phyloP scores from a whole-genome alignment of 306 rosid genomes.

The Datisca glomerata region DNA sequence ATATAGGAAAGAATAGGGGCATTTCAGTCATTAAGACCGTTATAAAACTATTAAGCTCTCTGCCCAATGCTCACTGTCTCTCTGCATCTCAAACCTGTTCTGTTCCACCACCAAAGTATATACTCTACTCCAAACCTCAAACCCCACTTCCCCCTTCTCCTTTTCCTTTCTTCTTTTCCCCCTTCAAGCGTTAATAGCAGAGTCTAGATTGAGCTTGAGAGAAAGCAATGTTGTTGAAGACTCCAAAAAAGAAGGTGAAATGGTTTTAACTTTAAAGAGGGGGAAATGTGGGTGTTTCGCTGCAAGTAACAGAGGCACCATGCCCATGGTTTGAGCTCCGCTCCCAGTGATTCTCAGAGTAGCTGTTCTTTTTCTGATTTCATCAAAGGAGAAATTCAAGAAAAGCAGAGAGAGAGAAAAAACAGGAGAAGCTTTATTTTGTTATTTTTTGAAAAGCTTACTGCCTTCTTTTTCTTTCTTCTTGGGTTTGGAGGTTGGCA shows the following conservation, averaged over 20 bases:
- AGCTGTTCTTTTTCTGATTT: conserved; percentile 1
- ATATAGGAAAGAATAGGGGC: background rate
- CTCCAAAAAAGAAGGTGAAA: too few species aligned
- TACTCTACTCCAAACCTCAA: conserved; percentile 8
- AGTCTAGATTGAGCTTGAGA: too few species aligned
- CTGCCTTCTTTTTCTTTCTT: background rate
- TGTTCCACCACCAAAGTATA: conserved; percentile 11
- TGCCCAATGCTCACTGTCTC: conserved; percentile 44
- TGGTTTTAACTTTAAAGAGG: background rate
- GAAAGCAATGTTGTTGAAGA: too few species aligned
- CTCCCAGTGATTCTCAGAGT: too few species aligned
- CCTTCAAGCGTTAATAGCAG: too few species aligned
- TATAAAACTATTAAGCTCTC: conserved; percentile 31
- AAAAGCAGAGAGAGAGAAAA: background rate
- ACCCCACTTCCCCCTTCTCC: background rate
- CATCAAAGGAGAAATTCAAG: background rate
- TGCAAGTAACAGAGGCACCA: background rate
- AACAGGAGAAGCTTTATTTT: background rate
- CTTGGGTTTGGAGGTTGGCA: background rate
- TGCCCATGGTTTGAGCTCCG: too few species aligned
- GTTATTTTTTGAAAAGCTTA: background rate
- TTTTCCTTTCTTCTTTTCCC: background rate
- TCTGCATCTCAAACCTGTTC: conserved; percentile 23
- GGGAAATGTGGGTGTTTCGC: background rate
- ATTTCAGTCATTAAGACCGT: background rate